phyloP scores from a whole-genome alignment of 805 yeast genomes.

The Suhomyces kilbournensis region DNA sequence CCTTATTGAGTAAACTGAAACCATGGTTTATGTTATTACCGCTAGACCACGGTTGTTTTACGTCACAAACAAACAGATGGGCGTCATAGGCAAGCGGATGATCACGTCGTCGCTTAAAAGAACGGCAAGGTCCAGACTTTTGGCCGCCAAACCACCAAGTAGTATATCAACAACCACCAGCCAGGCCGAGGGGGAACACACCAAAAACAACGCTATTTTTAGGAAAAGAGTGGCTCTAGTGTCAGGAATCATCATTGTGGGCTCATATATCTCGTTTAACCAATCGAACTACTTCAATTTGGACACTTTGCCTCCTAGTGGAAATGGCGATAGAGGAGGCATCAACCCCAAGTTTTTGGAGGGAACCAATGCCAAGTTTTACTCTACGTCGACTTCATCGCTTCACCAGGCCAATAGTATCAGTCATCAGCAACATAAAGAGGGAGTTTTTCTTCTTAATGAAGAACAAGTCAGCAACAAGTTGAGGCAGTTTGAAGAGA shows the following conservation, averaged over 20 bases:
- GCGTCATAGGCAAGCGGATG: slow-evolving; percentile 13
- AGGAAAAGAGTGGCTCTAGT: slow-evolving; percentile 37
- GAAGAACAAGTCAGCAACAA: slow-evolving; percentile 71
- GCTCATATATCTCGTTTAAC: slow-evolving; percentile 39
- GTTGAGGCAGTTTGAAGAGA: slow-evolving; percentile 73
- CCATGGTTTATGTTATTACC: neutral
- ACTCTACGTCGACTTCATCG: slow-evolving; percentile 45
- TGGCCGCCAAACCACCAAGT: slow-evolving; percentile 2
- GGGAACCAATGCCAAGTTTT: slow-evolving; percentile 22
- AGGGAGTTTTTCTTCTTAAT: slow-evolving; percentile 53
- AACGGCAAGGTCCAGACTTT: slow-evolving; percentile 11
- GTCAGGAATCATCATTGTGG: slow-evolving; percentile 42
- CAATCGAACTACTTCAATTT: slow-evolving; percentile 40
- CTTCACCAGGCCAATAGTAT: slow-evolving; percentile 40
- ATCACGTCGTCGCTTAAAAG: slow-evolving; percentile 12
- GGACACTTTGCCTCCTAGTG: slow-evolving; percentile 32
- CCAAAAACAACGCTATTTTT: slow-evolving; percentile 7
- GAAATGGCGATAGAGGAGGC: slow-evolving; percentile 5
- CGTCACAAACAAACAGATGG: slow-evolving; percentile 15
- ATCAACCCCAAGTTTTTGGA: slow-evolving; percentile 15
- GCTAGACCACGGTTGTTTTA: slow-evolving; percentile 4
- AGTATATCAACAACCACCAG: neutral
- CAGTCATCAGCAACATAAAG: slow-evolving; percentile 47
- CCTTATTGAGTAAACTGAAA: neutral
- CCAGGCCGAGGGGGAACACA: neutral